These are phyloP conservation scores for Plasmodium coatneyi DNA, from an alignment of 169 alveolate species.

Conservation along the genomic window DNA sequence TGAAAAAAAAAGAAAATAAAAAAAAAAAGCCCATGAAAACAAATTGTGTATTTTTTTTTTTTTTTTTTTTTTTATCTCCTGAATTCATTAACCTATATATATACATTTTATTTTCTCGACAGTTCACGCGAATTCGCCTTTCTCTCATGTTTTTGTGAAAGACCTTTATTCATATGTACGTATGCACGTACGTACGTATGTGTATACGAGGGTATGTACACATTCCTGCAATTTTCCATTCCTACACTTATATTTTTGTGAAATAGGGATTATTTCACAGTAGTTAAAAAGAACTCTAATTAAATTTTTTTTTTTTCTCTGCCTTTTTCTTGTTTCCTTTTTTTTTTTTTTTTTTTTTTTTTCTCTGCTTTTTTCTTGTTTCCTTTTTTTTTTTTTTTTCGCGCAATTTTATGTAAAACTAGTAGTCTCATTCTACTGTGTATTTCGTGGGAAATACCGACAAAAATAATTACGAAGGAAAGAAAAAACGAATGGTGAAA, in stretches of 20 bases:
- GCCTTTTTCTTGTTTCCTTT: not conserved
- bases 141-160: not conserved
- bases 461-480: slow-evolving; percentile 1
- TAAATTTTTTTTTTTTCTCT: not conserved
- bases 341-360: not conserved
- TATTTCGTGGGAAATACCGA: not conserved
- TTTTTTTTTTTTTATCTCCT: slow-evolving; percentile 5
- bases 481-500: not conserved
- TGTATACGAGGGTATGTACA: slow-evolving; percentile 3
- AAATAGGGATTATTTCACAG: slow-evolving; percentile 16
- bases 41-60: not conserved
- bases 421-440: not conserved
- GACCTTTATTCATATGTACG: slow-evolving; percentile 2
- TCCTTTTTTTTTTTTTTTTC: not conserved
- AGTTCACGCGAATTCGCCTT: not conserved
- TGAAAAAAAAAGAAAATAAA: not conserved
- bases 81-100: not conserved
- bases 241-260: not conserved
- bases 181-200: slow-evolving; percentile 2
- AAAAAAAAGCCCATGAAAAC: not conserved
- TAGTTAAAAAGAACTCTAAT: not conserved
- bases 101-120: not conserved
- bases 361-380: not conserved
- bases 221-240: not conserved
- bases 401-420: not conserved